Percentiles rank a stretch among this genome's conserved stretches.
Evolutionary conservation across 163 green algal species (phyloP).

Genomic region (Smithsoniella earleae): DNA sequence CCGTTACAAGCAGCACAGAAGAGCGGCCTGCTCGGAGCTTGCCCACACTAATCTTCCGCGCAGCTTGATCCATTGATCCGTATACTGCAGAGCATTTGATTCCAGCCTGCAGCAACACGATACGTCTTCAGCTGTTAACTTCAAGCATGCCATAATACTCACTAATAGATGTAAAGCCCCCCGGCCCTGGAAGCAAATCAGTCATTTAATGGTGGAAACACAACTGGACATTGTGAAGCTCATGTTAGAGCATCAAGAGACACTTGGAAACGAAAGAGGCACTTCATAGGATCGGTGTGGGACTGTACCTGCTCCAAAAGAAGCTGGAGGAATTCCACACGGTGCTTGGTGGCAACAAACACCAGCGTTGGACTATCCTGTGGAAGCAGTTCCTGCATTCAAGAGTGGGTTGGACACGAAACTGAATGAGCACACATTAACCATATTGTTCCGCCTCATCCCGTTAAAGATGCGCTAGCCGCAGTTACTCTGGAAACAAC

Average conservation of each 20-base stretch:
- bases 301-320: slow-evolving; percentile 69
- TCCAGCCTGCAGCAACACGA: background rate
- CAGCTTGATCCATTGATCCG: slow-evolving; percentile 90
- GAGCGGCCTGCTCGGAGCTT: slow-evolving; percentile 70
- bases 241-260: background rate
- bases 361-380: slow-evolving; percentile 68
- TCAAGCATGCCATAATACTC: background rate
- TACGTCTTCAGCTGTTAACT: background rate
- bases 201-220: too few species aligned
- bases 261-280: background rate
- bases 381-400: slow-evolving; percentile 53
- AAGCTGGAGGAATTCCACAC: slow-evolving; percentile 82
- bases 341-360: slow-evolving; percentile 84
- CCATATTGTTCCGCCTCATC: too few species aligned
- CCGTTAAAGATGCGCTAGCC: too few species aligned
- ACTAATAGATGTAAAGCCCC: background rate
- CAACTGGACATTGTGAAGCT: too few species aligned
- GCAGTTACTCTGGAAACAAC: too few species aligned
- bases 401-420: background rate
- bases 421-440: too few species aligned
- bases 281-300: slow-evolving; percentile 31
- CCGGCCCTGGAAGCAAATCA: too few species aligned
- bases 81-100: slow-evolving; percentile 55
- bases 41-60: slow-evolving; percentile 85
- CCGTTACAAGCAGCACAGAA: slow-evolving; percentile 81